Base-by-base conservation (phyloP, 2,329 filamentous ascomycete species). In the Periglandula ipomoeae region DNA sequence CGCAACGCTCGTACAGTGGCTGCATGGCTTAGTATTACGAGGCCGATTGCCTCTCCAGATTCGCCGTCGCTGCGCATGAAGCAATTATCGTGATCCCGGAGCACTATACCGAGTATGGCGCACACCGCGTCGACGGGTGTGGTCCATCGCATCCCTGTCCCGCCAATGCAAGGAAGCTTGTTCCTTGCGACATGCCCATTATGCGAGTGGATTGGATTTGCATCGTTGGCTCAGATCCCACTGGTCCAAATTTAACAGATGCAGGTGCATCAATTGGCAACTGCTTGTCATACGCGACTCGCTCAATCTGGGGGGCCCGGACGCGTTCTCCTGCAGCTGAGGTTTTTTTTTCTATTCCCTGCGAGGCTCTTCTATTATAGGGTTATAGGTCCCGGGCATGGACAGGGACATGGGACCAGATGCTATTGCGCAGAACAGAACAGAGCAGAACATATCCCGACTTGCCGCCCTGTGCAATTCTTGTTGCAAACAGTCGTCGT, bases 81-180 rank as follows among this genome's bases (percentile, higher is more conserved):
- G 30, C 30, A 32, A 32, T 39, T 39, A 17, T 22, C 37, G 17
- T 39, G 37, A 9, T 3, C 4, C 37, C 37, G 20, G 20, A 39
- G 37, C 4, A 39, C 37, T 39, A 19, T 39, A 22, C 20, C n/a
- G 37, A 20, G 5, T 22, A 10, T 39, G 37, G 37, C 7, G n/a
- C n/a, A n/a, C n/a, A n/a, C n/a, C n/a, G n/a, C n/a, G n/a, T n/a
- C n/a, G n/a, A n/a, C n/a, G n/a, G n/a, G n/a, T n/a, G n/a, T n/a
- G n/a, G n/a, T 38, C 24, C 37, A 20, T 4, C 19, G 9, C 38
- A 24, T 40, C n/a, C 27, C 19, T 34, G 27, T 22, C 19, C 32
- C 23, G 32, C 40, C 39, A 32, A 49, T 49, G 47, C 47, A 49
- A 49, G 47, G 48, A 50, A 46, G 44, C 44, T 38, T 38, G 44